A percentile compares a stretch with the other conserved stretches of the same genome.
These are phyloP conservation scores for Noccaea caerulescens DNA, from an alignment of 345 rosid genomes.

Conservation along the genomic window DNA sequence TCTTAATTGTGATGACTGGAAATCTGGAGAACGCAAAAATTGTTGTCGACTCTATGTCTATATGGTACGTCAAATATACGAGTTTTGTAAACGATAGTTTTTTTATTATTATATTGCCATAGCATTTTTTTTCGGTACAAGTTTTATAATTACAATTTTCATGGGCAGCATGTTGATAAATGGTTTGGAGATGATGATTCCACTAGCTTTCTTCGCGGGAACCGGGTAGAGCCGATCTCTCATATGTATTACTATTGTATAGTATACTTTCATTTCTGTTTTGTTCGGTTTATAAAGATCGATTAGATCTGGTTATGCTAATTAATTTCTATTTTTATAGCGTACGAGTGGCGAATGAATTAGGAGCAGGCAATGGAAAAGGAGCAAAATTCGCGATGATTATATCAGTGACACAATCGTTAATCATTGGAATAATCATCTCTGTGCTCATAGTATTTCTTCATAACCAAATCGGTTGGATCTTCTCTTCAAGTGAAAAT, in stretches of 20 bases:
- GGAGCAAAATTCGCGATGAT: slow-evolving; percentile 66
- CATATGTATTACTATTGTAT: neutral
- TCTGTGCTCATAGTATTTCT: slow-evolving; percentile 55
- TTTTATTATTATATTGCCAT: neutral
- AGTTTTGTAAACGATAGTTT: too few relatives aligned
- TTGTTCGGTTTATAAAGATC: neutral
- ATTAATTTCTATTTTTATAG: slow-evolving; percentile 36
- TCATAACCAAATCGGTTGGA: slow-evolving; percentile 52
- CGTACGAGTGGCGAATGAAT: slow-evolving; percentile 68
- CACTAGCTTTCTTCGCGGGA: slow-evolving; percentile 80
- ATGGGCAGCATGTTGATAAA: slow-evolving; percentile 72
- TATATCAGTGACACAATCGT: slow-evolving; percentile 63
- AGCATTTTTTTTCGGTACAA: neutral
- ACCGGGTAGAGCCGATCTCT: slow-evolving; percentile 50
- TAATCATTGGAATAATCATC: slow-evolving; percentile 58
- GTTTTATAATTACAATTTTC: neutral
- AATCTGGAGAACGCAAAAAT: slow-evolving; percentile 70
- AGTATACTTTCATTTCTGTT: neutral
- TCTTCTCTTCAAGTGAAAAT: slow-evolving; percentile 63
- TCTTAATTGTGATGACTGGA: slow-evolving; percentile 77
- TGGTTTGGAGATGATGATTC: slow-evolving; percentile 88
- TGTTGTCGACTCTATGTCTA: slow-evolving; percentile 57
- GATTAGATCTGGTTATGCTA: too few relatives aligned
- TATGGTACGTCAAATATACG: slow-evolving; percentile 47
- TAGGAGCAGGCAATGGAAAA: slow-evolving; percentile 32